These are phyloP conservation scores for Crithidia sp. DNA, from an alignment of 208 protist species.

Conservation along the genomic window DNA sequence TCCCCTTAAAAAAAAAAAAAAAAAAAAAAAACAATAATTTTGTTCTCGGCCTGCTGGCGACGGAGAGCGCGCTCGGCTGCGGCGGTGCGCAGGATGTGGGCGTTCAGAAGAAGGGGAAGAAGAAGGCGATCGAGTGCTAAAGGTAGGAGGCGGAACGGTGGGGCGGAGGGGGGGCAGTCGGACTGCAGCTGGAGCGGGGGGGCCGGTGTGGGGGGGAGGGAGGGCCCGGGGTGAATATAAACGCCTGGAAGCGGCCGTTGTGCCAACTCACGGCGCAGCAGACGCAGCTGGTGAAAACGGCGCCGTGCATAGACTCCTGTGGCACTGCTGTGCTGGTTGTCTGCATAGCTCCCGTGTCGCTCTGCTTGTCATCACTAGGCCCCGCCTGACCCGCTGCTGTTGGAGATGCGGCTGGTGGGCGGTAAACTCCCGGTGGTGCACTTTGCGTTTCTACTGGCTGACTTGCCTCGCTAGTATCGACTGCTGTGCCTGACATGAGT, in stretches of 20 bases:
- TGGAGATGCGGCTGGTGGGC: not conserved
- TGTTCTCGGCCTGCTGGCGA: slow-evolving; percentile 55
- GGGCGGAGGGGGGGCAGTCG: not conserved
- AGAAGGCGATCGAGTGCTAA: slow-evolving; percentile 29
- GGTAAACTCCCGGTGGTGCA: not conserved
- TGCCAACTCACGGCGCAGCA: slow-evolving; percentile 27
- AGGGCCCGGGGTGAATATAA: not conserved
- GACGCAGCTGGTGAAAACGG: slow-evolving; percentile 30
- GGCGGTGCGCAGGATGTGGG: slow-evolving; percentile 29
- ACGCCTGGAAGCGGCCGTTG: not conserved
- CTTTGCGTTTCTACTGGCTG: not conserved
- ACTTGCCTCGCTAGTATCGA: not conserved
- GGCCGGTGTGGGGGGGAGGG: not conserved
- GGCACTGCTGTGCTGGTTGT: not conserved
- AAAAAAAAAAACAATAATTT: too few species aligned
- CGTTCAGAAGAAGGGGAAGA: slow-evolving; percentile 12
- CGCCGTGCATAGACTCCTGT: not conserved
- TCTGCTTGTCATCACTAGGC: too few species aligned
- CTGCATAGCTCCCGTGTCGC: too few species aligned
- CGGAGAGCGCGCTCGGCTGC: slow-evolving; percentile 55
- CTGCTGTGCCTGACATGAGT: too few species aligned
- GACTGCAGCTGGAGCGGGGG: not conserved
- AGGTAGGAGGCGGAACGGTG: slow-evolving; percentile 4
- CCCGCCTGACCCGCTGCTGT: not conserved
- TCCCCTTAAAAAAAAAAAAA: too few species aligned